These are phyloP conservation scores for Microbotryum saponariae DNA, from an alignment of 1,284 basidiomycete species.

Conservation along the genomic window DNA sequence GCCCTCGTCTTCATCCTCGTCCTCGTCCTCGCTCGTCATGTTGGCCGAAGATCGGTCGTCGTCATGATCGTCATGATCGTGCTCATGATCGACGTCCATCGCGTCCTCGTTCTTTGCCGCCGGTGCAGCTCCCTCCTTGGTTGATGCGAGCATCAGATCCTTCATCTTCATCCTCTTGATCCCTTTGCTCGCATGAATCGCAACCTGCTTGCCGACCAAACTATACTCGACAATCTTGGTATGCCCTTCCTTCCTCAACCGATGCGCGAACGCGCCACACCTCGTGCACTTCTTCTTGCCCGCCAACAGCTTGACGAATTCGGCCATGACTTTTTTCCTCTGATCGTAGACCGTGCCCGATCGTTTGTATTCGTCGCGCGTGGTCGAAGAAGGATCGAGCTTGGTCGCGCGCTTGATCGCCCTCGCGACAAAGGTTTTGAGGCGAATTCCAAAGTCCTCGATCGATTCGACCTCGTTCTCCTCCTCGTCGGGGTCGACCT, in stretches of 20 bases:
- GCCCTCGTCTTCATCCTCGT: constrained; percentile 19
- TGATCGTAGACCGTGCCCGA: constrained; percentile 75
- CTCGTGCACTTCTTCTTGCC: constrained; percentile 59
- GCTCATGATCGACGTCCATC: constrained; percentile 32
- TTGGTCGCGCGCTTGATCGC: constrained; percentile 43
- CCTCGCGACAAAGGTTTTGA: constrained; percentile 64
- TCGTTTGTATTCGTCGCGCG: constrained; percentile 76
- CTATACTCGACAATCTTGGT: constrained; percentile 94
- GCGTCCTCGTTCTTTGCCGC: constrained; percentile 47
- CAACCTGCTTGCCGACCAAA: constrained; percentile 70
- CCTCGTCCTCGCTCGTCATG: constrained; percentile 33
- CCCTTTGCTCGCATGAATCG: constrained; percentile 51
- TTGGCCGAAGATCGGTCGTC: constrained; percentile 27
- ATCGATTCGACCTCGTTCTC: constrained; percentile 44
- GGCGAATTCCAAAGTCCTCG: constrained; percentile 58
- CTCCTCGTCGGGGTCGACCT: constrained; percentile 43
- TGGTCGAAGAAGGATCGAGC: constrained; percentile 42
- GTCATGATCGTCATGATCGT: constrained; percentile 36
- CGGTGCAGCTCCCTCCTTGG: constrained; percentile 34
- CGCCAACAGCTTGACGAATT: constrained; percentile 68
- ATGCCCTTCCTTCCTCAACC: constrained; percentile 86
- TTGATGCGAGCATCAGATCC: constrained; percentile 1
- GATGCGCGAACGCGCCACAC: constrained; percentile 77
- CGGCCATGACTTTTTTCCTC: constrained; percentile 71
- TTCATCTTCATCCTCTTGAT: constrained; percentile 55